A percentile compares a stretch with the other conserved stretches of the same genome.
These are phyloP conservation scores for Schizochytrium sp. DNA, from an alignment of 108 stramenopile genomes.

Conservation along the genomic window DNA sequence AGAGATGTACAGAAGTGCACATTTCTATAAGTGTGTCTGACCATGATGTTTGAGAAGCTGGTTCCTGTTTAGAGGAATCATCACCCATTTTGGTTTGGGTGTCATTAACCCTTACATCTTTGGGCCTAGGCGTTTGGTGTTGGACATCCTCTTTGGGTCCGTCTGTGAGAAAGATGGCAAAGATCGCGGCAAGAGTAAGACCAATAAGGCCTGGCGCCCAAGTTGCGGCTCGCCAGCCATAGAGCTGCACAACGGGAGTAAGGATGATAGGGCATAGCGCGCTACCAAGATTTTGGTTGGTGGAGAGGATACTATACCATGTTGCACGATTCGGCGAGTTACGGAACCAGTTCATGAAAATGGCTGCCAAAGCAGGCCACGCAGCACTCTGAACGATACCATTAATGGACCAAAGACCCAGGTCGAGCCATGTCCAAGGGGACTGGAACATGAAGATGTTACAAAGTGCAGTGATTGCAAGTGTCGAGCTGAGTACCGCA, in stretches of 20 bases:
- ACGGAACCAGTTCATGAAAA: slow-evolving; percentile 59
- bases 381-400: slow-evolving; percentile 52
- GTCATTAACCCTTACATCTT: background rate
- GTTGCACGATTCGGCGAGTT: background rate
- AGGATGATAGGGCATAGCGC: slow-evolving; percentile 13
- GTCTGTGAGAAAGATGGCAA: background rate
- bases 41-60: background rate
- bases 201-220: slow-evolving; percentile 43
- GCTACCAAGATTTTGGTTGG: slow-evolving; percentile 53
- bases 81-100: background rate
- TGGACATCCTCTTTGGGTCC: background rate
- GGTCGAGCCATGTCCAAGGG: background rate
- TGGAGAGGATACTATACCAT: slow-evolving; percentile 57
- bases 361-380: slow-evolving; percentile 43
- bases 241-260: slow-evolving; percentile 28
- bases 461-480: slow-evolving; percentile 4
- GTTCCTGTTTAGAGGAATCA: background rate
- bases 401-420: slow-evolving; percentile 17
- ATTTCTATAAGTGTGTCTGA: slow-evolving; percentile 12
- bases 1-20: background rate
- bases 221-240: slow-evolving; percentile 52
- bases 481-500: background rate
- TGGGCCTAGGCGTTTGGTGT: background rate
- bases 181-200: background rate
- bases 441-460: background rate